phyloP scores from a whole-genome alignment of 768 basidiomycete species.

The Mycena belliarum region DNA sequence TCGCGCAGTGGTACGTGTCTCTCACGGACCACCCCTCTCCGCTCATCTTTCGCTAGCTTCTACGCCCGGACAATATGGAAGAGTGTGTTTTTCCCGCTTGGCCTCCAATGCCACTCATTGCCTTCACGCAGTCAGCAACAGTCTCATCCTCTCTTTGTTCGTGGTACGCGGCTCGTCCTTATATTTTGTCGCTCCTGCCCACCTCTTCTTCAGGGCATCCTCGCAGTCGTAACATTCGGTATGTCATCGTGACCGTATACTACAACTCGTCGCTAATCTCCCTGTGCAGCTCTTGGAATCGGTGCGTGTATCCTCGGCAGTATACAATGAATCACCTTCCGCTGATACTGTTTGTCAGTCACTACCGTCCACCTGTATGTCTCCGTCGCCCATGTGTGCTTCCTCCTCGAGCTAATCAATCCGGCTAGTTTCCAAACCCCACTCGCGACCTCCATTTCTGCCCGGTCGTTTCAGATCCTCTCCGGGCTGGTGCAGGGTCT shows the following conservation, averaged over 20 bases:
- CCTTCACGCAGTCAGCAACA: constrained; percentile 2
- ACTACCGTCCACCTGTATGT: constrained; percentile 17
- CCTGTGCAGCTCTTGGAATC: constrained; percentile 11
- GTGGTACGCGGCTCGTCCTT: neutral
- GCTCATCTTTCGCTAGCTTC: neutral
- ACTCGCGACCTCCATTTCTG: constrained; percentile 5
- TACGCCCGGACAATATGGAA: constrained; percentile 16
- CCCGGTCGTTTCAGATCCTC: constrained; percentile 15
- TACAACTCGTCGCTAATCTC: neutral
- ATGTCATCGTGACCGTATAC: neutral
- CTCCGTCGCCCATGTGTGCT: too few species aligned
- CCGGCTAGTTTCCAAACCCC: constrained; percentile 5
- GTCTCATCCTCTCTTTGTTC: neutral
- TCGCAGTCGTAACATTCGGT: constrained; percentile 15
- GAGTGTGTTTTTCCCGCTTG: neutral
- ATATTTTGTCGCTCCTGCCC: too few species aligned
- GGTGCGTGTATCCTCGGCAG: constrained; percentile 8
- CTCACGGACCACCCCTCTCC: too few species aligned
- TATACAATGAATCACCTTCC: too few species aligned
- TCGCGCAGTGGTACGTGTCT: constrained; percentile 9
- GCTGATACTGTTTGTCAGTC: neutral
- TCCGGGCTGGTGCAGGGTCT: constrained; percentile 15
- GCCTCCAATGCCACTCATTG: neutral
- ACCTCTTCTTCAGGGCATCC: neutral
- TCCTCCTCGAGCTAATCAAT: neutral